phyloP scores from a whole-genome alignment of 169 alveolate genomes.

The Cytauxzoon felis region DNA sequence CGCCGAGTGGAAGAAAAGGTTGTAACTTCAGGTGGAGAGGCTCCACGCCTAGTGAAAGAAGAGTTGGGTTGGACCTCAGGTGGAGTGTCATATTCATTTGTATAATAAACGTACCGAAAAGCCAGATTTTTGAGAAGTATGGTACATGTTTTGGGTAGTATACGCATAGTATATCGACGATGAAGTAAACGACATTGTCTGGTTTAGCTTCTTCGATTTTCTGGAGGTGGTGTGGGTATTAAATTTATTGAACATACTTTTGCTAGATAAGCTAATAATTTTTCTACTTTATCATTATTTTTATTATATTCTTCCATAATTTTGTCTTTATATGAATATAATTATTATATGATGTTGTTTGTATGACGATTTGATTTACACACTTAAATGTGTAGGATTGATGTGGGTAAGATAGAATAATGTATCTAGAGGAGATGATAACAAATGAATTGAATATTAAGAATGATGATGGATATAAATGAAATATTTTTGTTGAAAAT shows the following conservation, averaged over 20 bases:
- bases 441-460: no score
- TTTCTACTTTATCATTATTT: slow-evolving; percentile 52
- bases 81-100: neutral
- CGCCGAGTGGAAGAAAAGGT: no score
- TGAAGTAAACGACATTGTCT: slow-evolving; percentile 55
- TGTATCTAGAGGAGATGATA: no score
- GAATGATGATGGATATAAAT: no score
- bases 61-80: neutral
- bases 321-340: no score
- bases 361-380: no score
- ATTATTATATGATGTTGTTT: no score
- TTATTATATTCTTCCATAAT: no score
- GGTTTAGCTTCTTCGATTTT: slow-evolving; percentile 64
- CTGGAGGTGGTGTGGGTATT: slow-evolving; percentile 1
- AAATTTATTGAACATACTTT: slow-evolving; percentile 5
- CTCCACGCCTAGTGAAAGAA: neutral
- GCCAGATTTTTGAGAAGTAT: slow-evolving; percentile 53
- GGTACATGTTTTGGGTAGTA: slow-evolving; percentile 60
- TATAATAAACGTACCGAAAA: slow-evolving; percentile 26
- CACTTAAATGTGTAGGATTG: no score
- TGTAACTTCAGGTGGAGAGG: neutral
- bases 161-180: slow-evolving; percentile 63
- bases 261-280: slow-evolving; percentile 57
- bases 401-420: no score
- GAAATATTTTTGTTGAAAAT: no score